Evolutionary conservation across 2,329 filamentous ascomycete genomes (phyloP).

Genomic region (Pseudocercospora eumusae): DNA sequence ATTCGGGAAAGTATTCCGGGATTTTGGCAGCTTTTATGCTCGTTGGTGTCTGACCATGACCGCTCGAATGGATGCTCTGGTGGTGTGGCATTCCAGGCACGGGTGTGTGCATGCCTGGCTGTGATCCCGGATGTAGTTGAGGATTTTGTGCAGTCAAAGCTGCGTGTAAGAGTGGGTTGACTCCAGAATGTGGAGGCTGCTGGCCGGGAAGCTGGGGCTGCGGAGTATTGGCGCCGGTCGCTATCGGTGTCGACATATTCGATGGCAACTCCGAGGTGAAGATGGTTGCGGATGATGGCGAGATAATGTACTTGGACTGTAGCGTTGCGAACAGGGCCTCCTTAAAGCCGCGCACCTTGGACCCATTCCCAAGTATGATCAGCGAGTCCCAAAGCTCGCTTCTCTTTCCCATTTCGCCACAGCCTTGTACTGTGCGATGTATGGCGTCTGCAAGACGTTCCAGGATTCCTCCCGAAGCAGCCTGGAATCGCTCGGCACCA

Average conservation of each 20-base stretch:
- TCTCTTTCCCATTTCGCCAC: constrained; percentile 81
- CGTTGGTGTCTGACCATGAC: constrained; percentile 74
- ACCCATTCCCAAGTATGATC: constrained; percentile 88
- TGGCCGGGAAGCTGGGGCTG: constrained; percentile 55
- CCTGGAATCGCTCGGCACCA: constrained; percentile 70
- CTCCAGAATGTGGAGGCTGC: constrained; percentile 51
- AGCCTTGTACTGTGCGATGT: constrained; percentile 77
- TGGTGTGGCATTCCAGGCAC: constrained; percentile 32
- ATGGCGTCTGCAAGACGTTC: constrained; percentile 82
- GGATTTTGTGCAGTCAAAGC: constrained; percentile 72
- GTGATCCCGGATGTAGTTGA: constrained; percentile 46
- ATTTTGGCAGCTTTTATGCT: constrained; percentile 75
- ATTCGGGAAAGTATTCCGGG: constrained; percentile 86
- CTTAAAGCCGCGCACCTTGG: constrained; percentile 72
- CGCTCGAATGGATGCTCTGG: constrained; percentile 47
- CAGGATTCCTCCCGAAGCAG: constrained; percentile 67
- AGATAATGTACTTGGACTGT: constrained; percentile 80
- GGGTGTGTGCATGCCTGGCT: constrained; percentile 15
- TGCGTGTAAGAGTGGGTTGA: constrained; percentile 89
- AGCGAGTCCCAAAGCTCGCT: constrained; percentile 88
- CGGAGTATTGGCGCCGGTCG: constrained; percentile 89
- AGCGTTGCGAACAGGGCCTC: constrained; percentile 83
- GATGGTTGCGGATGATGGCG: constrained; percentile 88
- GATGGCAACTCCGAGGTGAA: constrained; percentile 97
- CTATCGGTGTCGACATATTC: constrained; percentile 84